A percentile compares a stretch with the other conserved stretches of the same genome.
Evolutionary conservation across 305 asterid genomes (phyloP).

Genomic region (Plantago coronopus): DNA sequence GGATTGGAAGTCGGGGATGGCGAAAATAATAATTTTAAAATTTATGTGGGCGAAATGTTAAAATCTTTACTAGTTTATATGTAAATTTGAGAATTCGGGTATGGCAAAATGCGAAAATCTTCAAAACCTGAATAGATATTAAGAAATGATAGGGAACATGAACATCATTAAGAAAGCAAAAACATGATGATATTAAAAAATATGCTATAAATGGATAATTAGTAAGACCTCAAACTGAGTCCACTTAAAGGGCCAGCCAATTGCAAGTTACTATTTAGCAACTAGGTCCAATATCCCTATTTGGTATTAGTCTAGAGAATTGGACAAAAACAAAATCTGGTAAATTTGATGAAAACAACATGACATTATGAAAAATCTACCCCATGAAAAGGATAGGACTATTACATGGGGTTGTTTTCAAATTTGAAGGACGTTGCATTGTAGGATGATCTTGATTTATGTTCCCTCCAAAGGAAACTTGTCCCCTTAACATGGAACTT

Average conservation of each 20-base stretch:
- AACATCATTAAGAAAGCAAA: too few species aligned
- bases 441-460: not conserved
- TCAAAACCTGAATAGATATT: too few species aligned
- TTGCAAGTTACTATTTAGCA: not conserved
- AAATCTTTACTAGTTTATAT: too few species aligned
- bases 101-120: too few species aligned
- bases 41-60: too few species aligned
- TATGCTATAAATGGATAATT: constrained; percentile 18
- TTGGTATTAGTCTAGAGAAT: constrained; percentile 1
- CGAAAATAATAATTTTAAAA: too few species aligned
- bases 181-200: too few species aligned
- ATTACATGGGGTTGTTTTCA: not conserved
- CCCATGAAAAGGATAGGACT: constrained; percentile 7
- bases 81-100: too few species aligned
- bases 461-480: constrained; percentile 1
- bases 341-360: constrained; percentile 4
- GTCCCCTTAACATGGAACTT: constrained; percentile 3
- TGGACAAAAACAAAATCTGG: constrained; percentile 1
- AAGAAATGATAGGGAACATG: too few species aligned
- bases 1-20: too few species aligned
- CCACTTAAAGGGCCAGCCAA: not conserved
- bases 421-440: not conserved
- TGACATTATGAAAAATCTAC: not conserved
- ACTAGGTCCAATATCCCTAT: not conserved
- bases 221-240: not conserved